These are phyloP conservation scores for Annulohypoxylon truncatum DNA, from an alignment of 2,329 filamentous ascomycete species.

Conservation along the genomic window DNA sequence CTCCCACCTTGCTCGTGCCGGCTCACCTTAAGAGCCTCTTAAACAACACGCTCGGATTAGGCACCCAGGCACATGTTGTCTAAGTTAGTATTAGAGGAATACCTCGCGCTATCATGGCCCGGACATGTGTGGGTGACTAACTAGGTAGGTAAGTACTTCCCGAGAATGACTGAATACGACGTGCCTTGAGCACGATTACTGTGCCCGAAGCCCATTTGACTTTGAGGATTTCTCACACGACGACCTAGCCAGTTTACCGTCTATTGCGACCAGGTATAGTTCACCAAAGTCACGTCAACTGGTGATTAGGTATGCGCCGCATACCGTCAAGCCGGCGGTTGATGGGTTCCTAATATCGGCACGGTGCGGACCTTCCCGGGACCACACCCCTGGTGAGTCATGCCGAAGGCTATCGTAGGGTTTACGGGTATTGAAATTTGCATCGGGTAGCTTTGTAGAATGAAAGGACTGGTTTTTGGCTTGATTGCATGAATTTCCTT, in stretches of 20 bases:
- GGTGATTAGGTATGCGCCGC: conserved; percentile 1
- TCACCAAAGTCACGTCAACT: not conserved
- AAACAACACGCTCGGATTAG: conserved; percentile 24
- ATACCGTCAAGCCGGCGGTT: not conserved
- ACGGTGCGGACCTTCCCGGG: conserved; percentile 13
- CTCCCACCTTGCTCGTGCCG: conserved; percentile 25
- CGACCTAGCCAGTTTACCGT: conserved; percentile 2
- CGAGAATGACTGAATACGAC: conserved; percentile 12
- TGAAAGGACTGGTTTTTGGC: not conserved
- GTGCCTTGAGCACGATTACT: conserved; percentile 4
- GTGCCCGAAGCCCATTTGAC: conserved; percentile 3
- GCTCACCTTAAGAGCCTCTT: conserved; percentile 41
- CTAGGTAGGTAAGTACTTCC: conserved; percentile 14
- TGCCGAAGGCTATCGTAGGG: conserved; percentile 14
- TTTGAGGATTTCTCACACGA: conserved; percentile 7
- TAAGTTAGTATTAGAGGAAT: conserved; percentile 12
- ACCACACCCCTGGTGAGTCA: conserved; percentile 10
- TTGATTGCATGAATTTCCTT: not conserved
- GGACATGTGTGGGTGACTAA: conserved; percentile 14
- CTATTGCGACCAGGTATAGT: conserved; percentile 9
- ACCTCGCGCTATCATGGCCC: conserved; percentile 20
- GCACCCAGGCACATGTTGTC: conserved; percentile 19
- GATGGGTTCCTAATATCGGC: conserved; percentile 4
- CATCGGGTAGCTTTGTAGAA: not conserved
- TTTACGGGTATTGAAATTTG: not conserved